These are phyloP conservation scores for Chlorella sorokiniana DNA, from an alignment of 139 green algal species.

Conservation along the genomic window DNA sequence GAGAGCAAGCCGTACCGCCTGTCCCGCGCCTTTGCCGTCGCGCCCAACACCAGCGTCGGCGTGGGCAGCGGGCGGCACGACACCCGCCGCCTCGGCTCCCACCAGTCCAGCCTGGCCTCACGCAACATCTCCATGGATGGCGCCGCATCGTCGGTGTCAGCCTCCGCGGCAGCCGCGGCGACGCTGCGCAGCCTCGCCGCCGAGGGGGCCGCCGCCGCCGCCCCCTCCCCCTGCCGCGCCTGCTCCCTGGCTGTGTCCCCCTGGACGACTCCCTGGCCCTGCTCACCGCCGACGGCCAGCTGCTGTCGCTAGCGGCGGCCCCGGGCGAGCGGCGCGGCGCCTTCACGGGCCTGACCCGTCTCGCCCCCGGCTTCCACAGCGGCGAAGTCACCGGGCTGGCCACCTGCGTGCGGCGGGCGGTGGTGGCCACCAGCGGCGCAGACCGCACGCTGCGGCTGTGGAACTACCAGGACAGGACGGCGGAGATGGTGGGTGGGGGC, in stretches of 20 bases:
- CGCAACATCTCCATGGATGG: background rate
- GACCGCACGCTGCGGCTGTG: slow-evolving; percentile 84
- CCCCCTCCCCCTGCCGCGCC: background rate
- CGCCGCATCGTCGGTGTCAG: background rate
- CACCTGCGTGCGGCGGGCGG: slow-evolving; percentile 79
- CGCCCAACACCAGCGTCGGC: too few species aligned
- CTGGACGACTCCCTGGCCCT: slow-evolving; percentile 81
- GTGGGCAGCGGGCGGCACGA: slow-evolving; percentile 31
- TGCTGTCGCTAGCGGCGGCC: slow-evolving; percentile 47
- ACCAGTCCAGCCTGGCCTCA: background rate
- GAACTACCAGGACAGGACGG: slow-evolving; percentile 81
- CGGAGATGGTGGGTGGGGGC: slow-evolving; percentile 42
- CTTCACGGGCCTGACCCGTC: slow-evolving; percentile 27
- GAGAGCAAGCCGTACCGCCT: slow-evolving; percentile 68
- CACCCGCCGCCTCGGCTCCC: background rate
- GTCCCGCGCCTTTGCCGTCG: background rate
- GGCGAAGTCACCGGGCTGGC: slow-evolving; percentile 72
- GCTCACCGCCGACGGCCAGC: slow-evolving; percentile 68
- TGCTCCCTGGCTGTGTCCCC: slow-evolving; percentile 63
- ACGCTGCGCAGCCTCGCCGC: background rate
- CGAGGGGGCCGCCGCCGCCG: background rate
- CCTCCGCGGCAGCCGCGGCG: background rate
- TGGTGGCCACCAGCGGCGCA: slow-evolving; percentile 75
- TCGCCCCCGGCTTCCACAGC: slow-evolving; percentile 55
- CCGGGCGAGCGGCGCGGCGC: slow-evolving; percentile 65